Evolutionary conservation across 352 stramenopile genomes (phyloP), one percentile per base, ranked within the genome.

Genomic region (Aphanomyces invadans): DNA sequence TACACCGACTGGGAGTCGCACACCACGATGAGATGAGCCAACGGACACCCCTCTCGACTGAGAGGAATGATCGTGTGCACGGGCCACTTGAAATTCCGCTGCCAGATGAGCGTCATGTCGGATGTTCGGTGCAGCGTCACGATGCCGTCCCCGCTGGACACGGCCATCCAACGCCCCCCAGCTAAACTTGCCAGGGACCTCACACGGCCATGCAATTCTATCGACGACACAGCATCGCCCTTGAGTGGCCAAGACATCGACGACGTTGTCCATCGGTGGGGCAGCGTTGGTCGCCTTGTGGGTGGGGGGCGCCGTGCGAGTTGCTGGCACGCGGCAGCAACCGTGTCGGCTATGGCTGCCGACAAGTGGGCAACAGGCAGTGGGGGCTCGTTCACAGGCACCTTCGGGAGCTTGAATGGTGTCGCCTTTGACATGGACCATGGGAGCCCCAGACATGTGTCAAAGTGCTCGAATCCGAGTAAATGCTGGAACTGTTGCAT

Each of bases 1-100:
- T 51, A 67, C 2, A 67, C 60, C 9, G 48, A 57, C 28, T 51
- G 45, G 4, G 38, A 12, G 38, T 67, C 60, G 23, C 60, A 57
- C 7, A 67, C 4, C 2, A 67, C 28, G 23, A 63, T 21, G 42
- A 48, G 55, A 31, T 63, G 31, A 10, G 9, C 32, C 19, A 67
- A 9, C 19, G 21, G n/a, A 26, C 42, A 9, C 60, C 23, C 38
- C 4, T 2, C 10, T 21, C 31, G 11, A 21, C 48, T 12, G 21
- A 49, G 9, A 19, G 60, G 28, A 15, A 63, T 4, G 2, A 33
- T 29, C 7, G 46, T 21, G 25, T 60, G 46, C 15, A 67, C 49
- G 10, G 39, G 26, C 60, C 60, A 67, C 33, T 67, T 57, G 49
- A 57, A 57, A 15, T 29, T n/a, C 21, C 19, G 21, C 25, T 57